Evolutionary conservation across 192 early-diverging fungal genomes (phyloP), one percentile per base, ranked within the genome.

Genomic region (Coemansia sp.): DNA sequence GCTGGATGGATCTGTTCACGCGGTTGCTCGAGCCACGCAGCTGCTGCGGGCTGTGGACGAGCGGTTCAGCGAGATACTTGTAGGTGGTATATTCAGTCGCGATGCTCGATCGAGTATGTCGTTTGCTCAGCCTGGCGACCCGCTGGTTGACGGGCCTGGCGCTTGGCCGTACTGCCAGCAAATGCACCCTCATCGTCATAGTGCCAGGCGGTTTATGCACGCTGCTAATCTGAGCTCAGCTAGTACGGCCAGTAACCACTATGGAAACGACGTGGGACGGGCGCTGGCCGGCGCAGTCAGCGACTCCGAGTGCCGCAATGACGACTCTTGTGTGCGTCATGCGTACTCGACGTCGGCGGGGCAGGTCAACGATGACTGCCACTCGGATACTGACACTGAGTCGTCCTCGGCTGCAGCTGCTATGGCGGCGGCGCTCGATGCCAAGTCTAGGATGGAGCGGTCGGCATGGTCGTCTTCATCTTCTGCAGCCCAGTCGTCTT

Each of bases 11-110:
- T 55, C 75, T 16, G 44, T 49, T 0, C 83, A 78, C 18, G 83
- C 79, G 0, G 75, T 80, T 5, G 54, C 65, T 7, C 51, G 79
- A 2, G 75, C 79, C 1, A 80, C 83, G 5, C 83, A 78, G 71
- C 63, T 77, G 41, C 49, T 85, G 36, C 71, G 83, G 0, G 78
- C 78, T 1, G 73, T 70, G 1, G 83, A 85, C 29, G 83, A 85
- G 60, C 64, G 83, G 10, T 80, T 72, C 33, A 70, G 44, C 34
- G 75, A 70, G 34, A 71, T 85, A 0, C 70, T 85, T 11, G 79
- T 78, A 6, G 79, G 75, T 12, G 83, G 83, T 33, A 72, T 85
- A 33, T 85, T 73, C 47, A 31, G 72, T 13, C 70, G 70, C 41
- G 83, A 80, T 38, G 55, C 61, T 3, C 70, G 74, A n/a, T 78